Evolutionary conservation across 768 basidiomycete genomes (phyloP).

Genomic region (Russula earlei): DNA sequence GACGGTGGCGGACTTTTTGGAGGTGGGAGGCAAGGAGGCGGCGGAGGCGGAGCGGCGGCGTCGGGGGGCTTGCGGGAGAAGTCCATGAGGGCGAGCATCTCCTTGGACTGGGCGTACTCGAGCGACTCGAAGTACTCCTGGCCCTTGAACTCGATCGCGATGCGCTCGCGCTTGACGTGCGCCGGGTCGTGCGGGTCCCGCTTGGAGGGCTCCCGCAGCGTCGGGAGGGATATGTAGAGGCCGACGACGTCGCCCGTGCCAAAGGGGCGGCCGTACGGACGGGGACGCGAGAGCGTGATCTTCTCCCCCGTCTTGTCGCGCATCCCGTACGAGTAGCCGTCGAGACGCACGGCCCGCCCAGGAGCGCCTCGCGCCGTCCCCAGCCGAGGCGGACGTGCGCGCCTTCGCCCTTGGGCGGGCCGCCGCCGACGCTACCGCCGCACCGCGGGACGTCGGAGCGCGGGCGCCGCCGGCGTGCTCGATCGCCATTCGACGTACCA

Average conservation of each 20-base stretch:
- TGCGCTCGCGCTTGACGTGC: constrained; percentile 77
- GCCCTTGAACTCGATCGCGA: constrained; percentile 92
- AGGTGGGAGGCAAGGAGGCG: constrained; percentile 45
- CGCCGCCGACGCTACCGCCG: no score
- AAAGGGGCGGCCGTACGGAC: constrained; percentile 67
- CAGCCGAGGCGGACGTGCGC: constrained; percentile 87
- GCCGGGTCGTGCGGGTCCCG: constrained; percentile 73
- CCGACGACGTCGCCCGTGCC: constrained; percentile 83
- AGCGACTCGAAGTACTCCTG: constrained; percentile 93
- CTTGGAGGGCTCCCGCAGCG: constrained; percentile 43
- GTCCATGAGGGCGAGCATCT: constrained; percentile 87
- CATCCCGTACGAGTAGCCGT: constrained; percentile 87
- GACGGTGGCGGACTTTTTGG: constrained; percentile 58
- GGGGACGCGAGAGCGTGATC: constrained; percentile 72
- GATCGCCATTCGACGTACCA: constrained; percentile 93
- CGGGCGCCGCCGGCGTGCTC: constrained; percentile 62
- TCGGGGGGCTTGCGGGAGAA: constrained; percentile 27
- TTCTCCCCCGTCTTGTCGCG: constrained; percentile 92
- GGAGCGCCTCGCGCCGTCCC: constrained; percentile 84
- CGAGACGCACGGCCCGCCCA: constrained; percentile 86
- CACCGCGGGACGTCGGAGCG: constrained; percentile 38
- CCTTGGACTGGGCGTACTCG: constrained; percentile 82
- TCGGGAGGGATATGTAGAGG: constrained; percentile 86
- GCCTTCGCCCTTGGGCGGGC: constrained; percentile 37
- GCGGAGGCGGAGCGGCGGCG: no score